Conservation (phyloP, 768 basidiomycete genomes). For the Panaeolus cyanescens region DNA sequence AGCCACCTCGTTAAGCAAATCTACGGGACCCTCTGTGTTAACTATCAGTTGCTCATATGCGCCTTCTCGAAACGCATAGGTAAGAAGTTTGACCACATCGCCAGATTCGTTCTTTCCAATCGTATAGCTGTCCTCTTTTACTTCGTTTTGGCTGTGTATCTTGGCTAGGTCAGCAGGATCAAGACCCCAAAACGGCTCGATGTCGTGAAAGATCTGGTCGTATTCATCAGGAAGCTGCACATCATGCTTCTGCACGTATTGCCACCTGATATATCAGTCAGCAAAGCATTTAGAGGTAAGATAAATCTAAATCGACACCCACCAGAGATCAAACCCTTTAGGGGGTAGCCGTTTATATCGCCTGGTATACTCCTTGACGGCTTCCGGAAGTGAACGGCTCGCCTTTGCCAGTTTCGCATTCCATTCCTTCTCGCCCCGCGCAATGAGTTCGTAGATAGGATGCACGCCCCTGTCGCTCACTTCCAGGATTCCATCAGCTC, state of each 20-base stretch:
- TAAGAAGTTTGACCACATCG: constrained; percentile 27
- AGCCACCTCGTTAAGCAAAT: constrained; percentile 39
- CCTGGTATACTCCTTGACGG: constrained; percentile 74
- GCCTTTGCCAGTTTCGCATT: constrained; percentile 59
- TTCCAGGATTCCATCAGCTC: constrained; percentile 39
- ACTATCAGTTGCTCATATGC: constrained; percentile 36
- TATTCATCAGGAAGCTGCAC: constrained; percentile 89
- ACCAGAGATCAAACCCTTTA: constrained; percentile 55
- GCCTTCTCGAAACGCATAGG: constrained; percentile 37
- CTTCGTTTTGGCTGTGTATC: constrained; percentile 37
- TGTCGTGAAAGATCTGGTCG: constrained; percentile 69
- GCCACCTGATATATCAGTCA: constrained; percentile 37
- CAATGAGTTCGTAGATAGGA: constrained; percentile 80
- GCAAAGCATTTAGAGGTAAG: neutral
- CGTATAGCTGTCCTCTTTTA: constrained; percentile 41
- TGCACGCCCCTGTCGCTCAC: constrained; percentile 50
- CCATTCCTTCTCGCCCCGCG: constrained; percentile 70
- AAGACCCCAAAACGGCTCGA: constrained; percentile 84
- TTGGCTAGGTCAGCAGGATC: constrained; percentile 40
- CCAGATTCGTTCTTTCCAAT: constrained; percentile 35
- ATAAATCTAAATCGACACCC: neutral
- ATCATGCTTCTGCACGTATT: constrained; percentile 63
- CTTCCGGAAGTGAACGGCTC: constrained; percentile 74
- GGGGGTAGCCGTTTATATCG: constrained; percentile 80
- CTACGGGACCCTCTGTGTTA: constrained; percentile 29